phyloP scores from a whole-genome alignment of 441 rosid species.

The Sinapis alba region DNA sequence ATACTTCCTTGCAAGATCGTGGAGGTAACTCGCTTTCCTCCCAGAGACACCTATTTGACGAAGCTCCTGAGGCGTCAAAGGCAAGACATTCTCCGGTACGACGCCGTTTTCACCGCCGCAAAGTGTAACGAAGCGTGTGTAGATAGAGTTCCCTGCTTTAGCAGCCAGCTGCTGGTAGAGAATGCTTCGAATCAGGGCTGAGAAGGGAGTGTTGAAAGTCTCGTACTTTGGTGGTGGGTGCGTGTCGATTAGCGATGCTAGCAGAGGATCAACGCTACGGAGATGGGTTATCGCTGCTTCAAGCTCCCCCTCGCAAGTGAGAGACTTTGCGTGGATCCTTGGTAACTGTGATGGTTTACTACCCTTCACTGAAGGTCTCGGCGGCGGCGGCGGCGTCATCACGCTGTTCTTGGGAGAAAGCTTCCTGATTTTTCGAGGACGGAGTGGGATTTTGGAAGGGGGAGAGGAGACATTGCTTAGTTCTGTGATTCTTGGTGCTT shows the following conservation, averaged over 20 bases:
- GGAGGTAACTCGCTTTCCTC: slow-evolving; percentile 90
- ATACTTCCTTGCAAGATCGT: slow-evolving; percentile 90
- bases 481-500: slow-evolving; percentile 38
- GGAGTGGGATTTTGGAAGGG: slow-evolving; percentile 84
- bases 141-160: slow-evolving; percentile 90
- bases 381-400: slow-evolving; percentile 16
- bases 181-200: slow-evolving; percentile 84
- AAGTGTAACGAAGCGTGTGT: slow-evolving; percentile 75
- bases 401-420: slow-evolving; percentile 70
- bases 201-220: slow-evolving; percentile 76
- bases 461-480: slow-evolving; percentile 47
- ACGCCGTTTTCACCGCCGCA: slow-evolving; percentile 84
- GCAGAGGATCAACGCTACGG: slow-evolving; percentile 70
- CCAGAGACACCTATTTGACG: slow-evolving; percentile 93
- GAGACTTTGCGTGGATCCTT: slow-evolving; percentile 65
- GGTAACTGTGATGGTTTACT: slow-evolving; percentile 47
- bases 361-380: slow-evolving; percentile 22
- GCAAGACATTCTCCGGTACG: slow-evolving; percentile 70
- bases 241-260: slow-evolving; percentile 62
- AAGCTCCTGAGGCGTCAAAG: slow-evolving; percentile 70
- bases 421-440: slow-evolving; percentile 84
- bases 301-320: slow-evolving; percentile 83
- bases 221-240: slow-evolving; percentile 80
- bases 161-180: slow-evolving; percentile 89
- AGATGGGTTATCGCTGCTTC: slow-evolving; percentile 77